Evolutionary conservation across 2,329 filamentous ascomycete species (phyloP).

Genomic region (Ophiocordyceps polyrhachis-furcata): DNA sequence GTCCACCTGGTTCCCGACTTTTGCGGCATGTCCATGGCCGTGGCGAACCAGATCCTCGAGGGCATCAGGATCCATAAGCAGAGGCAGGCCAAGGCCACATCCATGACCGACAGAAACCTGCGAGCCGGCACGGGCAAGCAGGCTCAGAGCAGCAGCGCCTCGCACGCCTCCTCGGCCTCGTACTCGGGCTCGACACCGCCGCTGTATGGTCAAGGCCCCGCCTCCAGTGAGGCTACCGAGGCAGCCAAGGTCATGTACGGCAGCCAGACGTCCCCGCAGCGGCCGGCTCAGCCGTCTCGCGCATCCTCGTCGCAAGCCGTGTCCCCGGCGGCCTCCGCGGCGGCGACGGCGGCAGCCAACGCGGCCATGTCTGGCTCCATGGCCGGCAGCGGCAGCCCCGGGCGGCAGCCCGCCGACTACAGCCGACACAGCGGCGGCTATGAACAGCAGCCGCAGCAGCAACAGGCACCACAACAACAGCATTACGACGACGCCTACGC

Average conservation of each 20-base stretch:
- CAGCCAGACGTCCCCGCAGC: constrained; percentile 31
- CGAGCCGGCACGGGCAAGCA: constrained; percentile 31
- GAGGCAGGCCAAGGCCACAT: constrained; percentile 35
- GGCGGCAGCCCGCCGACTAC: constrained; percentile 15
- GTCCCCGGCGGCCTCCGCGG: constrained; percentile 26
- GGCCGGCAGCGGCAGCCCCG: constrained; percentile 16
- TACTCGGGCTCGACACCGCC: constrained; percentile 12
- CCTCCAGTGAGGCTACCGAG: constrained; percentile 32
- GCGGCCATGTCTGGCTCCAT: constrained; percentile 35
- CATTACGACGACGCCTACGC: constrained; percentile 15
- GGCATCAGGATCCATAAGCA: constrained; percentile 68
- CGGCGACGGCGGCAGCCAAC: constrained; percentile 36
- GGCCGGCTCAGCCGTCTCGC: constrained; percentile 31
- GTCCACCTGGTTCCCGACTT: constrained; percentile 95
- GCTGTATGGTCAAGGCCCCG: constrained; percentile 1
- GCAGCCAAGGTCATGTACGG: constrained; percentile 46
- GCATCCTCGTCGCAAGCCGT: constrained; percentile 35
- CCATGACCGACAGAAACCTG: constrained; percentile 48
- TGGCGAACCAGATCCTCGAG: constrained; percentile 81
- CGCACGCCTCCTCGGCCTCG: constrained; percentile 14
- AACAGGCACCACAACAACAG: constrained; percentile 13
- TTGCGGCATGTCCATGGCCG: constrained; percentile 98
- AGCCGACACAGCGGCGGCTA: constrained; percentile 16
- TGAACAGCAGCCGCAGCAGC: constrained; percentile 13
- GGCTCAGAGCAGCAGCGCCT: constrained; percentile 19